Base-by-base conservation (phyloP, 495 filamentous ascomycete species). In the Hypoxylon fuscum region DNA sequence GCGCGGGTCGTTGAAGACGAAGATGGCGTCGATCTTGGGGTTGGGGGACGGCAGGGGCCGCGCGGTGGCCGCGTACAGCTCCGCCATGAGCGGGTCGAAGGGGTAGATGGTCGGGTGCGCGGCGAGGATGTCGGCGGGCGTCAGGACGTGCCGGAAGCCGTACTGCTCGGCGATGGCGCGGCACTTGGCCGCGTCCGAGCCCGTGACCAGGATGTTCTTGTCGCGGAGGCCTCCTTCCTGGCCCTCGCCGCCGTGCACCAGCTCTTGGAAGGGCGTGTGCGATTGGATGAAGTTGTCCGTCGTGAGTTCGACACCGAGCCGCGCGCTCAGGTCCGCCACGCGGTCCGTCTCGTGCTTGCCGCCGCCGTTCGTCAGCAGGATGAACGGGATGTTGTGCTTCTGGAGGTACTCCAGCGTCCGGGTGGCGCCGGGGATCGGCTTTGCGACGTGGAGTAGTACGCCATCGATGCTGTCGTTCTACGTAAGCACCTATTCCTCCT, bases 1-100 rank as follows among this genome's bases (percentile, higher is more conserved):
- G 21, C 95, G 85, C 9, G 95, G 91, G 74, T 96, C 92, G 72
- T 94, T 91, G 78, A 88, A 96, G 27, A 97, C 87, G 69, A 97
- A 86, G 43, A 98, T 84, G 14, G 93, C 92, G 69, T 91, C 88
- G 64, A 97, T 85, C 59, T 90, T 89, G 34, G 92, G 77, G 27
- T 81, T 76, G 15, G 74, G 70, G 7, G 46, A 53, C 6, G 84
- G 82, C 2, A 95, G 81, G 1, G 90, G 88, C 7, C 82, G 81
- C 17, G 88, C 79, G 45, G 86, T 86, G 7, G 72, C 71, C 38
- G 79, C 74, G 75, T 93, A 90, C 68, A 87, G 80, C 10, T 82
- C 73, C 17, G 70, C 68, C 71, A 88, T 85, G 29, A 85, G 75
- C 45, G 82, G 77, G 18, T 85, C 81, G 79, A 96, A 94, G 1